phyloP scores from a whole-genome alignment of 73 alveolate genomes.

The Halteria grandinella region DNA sequence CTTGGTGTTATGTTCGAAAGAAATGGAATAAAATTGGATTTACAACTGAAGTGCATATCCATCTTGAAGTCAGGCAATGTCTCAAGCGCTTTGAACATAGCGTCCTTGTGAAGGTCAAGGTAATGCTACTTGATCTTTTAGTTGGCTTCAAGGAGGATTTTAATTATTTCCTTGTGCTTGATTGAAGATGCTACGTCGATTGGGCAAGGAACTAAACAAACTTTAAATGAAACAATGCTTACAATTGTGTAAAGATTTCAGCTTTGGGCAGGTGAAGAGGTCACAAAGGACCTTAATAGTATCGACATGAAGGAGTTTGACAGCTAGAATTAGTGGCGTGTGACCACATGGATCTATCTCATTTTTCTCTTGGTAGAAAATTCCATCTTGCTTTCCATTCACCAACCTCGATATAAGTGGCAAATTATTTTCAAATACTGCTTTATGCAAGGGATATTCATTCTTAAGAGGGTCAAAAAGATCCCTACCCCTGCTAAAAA shows the following conservation, averaged over 20 bases:
- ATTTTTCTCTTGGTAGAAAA: slow-evolving; percentile 70
- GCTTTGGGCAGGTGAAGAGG: slow-evolving; percentile 74
- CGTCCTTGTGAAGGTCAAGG: slow-evolving; percentile 50
- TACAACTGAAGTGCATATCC: slow-evolving; percentile 64
- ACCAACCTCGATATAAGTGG: slow-evolving; percentile 39
- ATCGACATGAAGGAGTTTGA: slow-evolving; percentile 62
- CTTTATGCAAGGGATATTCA: slow-evolving; percentile 58
- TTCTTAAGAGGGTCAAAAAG: slow-evolving; percentile 14
- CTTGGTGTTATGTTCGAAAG: slow-evolving; percentile 61
- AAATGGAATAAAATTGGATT: slow-evolving; percentile 66
- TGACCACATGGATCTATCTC: slow-evolving; percentile 68
- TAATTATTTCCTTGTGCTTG: slow-evolving; percentile 33
- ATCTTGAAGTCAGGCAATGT: slow-evolving; percentile 66
- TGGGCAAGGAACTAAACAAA: slow-evolving; percentile 44
- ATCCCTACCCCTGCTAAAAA: slow-evolving; percentile 31
- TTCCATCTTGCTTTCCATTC: slow-evolving; percentile 45
- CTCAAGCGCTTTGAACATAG: slow-evolving; percentile 49
- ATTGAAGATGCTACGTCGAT: slow-evolving; percentile 38
- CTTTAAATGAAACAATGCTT: neutral
- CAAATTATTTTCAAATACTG: slow-evolving; percentile 71
- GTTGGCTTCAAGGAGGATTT: slow-evolving; percentile 30
- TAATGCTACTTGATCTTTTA: slow-evolving; percentile 49
- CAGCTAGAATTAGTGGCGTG: slow-evolving; percentile 81
- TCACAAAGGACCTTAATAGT: slow-evolving; percentile 71
- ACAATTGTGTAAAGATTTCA: slow-evolving; percentile 37